phyloP scores from a whole-genome alignment of 78 protist species.

The Polysphondylium violaceum region DNA sequence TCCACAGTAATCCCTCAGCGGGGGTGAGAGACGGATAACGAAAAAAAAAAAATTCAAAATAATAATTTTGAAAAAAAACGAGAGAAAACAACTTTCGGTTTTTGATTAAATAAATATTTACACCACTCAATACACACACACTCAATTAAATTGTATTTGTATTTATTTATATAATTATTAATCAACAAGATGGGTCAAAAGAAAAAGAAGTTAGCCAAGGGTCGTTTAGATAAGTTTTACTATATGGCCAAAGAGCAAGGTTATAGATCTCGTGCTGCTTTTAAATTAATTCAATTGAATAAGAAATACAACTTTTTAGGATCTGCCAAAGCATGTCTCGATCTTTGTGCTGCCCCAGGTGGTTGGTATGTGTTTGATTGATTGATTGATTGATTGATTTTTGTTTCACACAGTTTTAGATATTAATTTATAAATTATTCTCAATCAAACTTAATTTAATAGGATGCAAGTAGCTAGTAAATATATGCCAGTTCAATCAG shows the following conservation, averaged over 20 bases:
- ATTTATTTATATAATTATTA: background rate
- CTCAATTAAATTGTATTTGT: background rate
- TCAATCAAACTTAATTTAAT: background rate
- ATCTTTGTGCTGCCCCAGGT: conserved; percentile 99
- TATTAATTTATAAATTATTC: background rate
- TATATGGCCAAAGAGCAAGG: conserved; percentile 99
- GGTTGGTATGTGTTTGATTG: conserved; percentile 85
- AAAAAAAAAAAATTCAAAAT: no score
- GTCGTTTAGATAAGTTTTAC: conserved; percentile 96
- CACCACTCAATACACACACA: background rate
- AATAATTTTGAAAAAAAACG: conserved; percentile 1
- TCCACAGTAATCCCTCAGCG: no score
- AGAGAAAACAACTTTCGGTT: background rate
- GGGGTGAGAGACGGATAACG: no score
- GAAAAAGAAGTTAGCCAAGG: conserved; percentile 90
- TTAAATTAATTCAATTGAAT: conserved; percentile 99
- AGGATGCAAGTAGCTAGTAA: conserved; percentile 97
- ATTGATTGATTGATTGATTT: background rate
- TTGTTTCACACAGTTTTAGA: background rate
- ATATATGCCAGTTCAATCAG: conserved; percentile 91
- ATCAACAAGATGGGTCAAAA: conserved; percentile 75
- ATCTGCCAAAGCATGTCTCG: conserved; percentile 89
- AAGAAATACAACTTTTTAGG: conserved; percentile 95
- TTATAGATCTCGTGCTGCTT: conserved; percentile 98
- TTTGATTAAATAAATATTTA: background rate